Evolutionary conservation across 129 eudicot species (phyloP).

Genomic region (Helianthus tuberosus): DNA sequence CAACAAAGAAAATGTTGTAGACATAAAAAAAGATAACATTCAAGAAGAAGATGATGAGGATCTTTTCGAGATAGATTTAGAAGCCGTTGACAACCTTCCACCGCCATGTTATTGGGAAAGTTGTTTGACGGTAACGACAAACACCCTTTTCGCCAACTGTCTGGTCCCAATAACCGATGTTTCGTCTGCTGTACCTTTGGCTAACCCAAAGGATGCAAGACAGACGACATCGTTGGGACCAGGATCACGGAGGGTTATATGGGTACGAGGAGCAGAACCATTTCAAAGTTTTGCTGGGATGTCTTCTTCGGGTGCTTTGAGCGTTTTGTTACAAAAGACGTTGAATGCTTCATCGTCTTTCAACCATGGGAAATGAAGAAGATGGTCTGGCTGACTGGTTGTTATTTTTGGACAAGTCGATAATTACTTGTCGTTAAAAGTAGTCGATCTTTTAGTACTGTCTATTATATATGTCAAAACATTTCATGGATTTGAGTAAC

Average conservation of each 20-base stretch:
- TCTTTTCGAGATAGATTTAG: conserved; percentile 70
- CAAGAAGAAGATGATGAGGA: conserved; percentile 49
- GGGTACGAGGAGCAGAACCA: conserved; percentile 27
- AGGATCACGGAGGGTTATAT: conserved; percentile 11
- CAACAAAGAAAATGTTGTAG: background rate
- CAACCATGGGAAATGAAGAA: conserved; percentile 25
- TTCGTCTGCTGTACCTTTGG: conserved; percentile 62
- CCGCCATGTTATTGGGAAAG: conserved; percentile 61
- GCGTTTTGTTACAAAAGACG: conserved; percentile 35
- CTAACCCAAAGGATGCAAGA: conserved; percentile 14
- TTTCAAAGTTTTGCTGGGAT: conserved; percentile 16
- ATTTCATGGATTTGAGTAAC: too few species aligned
- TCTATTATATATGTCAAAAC: too few species aligned
- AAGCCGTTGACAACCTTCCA: conserved; percentile 42
- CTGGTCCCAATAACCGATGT: conserved; percentile 63
- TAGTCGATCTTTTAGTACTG: too few species aligned
- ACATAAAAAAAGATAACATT: conserved; percentile 3
- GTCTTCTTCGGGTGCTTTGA: conserved; percentile 34
- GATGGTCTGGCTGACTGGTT: background rate
- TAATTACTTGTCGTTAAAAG: too few species aligned
- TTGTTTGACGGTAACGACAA: conserved; percentile 42
- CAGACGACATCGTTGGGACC: conserved; percentile 2
- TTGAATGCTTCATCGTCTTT: conserved; percentile 37
- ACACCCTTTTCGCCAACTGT: conserved; percentile 71
- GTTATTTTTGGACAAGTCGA: too few species aligned